Evolutionary conservation across 768 basidiomycete genomes (phyloP), one percentile per base, ranked within the genome.

Genomic region (Mrakia hoshinonis): DNA sequence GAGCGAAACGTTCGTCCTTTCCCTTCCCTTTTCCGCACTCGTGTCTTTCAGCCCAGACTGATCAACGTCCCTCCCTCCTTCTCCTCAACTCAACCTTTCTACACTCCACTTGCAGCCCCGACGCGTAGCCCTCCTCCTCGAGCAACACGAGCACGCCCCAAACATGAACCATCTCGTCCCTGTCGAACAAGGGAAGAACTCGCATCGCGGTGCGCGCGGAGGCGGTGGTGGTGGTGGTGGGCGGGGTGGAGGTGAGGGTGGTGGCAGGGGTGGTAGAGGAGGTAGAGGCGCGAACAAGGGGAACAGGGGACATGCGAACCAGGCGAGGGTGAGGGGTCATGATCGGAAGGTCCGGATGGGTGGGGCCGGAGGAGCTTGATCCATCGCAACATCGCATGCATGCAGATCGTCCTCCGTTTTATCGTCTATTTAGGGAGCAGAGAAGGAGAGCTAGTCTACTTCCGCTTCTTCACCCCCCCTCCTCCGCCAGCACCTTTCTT

Each of bases 341-440:
- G 93, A 93, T 79, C 89, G 87, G 80, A 96, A 96, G 82, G 87
- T 94, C 89, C 83, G 85, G 12, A 84, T 82, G 71, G 85, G 82
- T 69, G 89, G 85, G 13, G 82, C 74, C 15, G 79, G 79, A 60
- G 58, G 58, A 22, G 58, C 31, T n/a, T 43, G 43, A 43, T 6
- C 43, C 43, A 43, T 43, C 7, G 43, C 15, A 43, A 15, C 15
- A 6, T 7, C 15, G 43, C 15, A 43, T 43, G 43, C 43, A 43
- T 43, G 6, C 7, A 43, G 43, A 43, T 43, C 15, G 43, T 43
- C 43, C 15, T 43, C 43, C 15, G 43, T 43, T 6, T 43, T 15
- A 43, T 43, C n/a, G n/a, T n/a, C n/a, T n/a, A n/a, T n/a, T n/a
- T n/a, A n/a, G n/a, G n/a, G n/a, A n/a, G n/a, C n/a, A n/a, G n/a